These are phyloP conservation scores for Exophiala sp. DNA, from an alignment of 2,329 filamentous ascomycete species.

Conservation along the genomic window DNA sequence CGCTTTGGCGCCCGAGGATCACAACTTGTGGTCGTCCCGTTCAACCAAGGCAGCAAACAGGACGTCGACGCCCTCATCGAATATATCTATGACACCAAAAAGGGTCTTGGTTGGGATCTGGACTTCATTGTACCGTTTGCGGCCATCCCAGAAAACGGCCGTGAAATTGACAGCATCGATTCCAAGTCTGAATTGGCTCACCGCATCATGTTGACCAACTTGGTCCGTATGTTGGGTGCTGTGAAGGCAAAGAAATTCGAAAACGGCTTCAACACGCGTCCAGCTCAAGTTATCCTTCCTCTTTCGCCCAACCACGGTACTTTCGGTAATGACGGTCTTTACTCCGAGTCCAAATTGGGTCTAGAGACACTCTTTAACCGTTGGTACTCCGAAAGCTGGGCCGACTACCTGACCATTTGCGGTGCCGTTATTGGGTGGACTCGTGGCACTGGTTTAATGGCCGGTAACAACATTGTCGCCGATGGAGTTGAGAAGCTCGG, in stretches of 20 bases:
- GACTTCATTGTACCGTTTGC: slow-evolving; percentile 96
- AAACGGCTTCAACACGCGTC: slow-evolving; percentile 87
- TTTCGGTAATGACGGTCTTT: slow-evolving; percentile 95
- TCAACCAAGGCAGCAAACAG: slow-evolving; percentile 98
- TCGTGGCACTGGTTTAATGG: slow-evolving; percentile 96
- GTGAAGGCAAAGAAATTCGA: slow-evolving; percentile 89
- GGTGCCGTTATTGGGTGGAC: slow-evolving; percentile 99
- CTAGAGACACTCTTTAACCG: slow-evolving; percentile 97
- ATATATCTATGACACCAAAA: slow-evolving; percentile 96
- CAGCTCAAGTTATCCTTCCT: slow-evolving; percentile 92
- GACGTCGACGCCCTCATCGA: slow-evolving; percentile 90
- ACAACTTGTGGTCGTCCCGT: slow-evolving; percentile 94
- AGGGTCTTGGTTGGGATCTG: slow-evolving; percentile 94
- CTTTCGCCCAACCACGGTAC: slow-evolving; percentile 98
- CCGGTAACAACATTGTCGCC: slow-evolving; percentile 93
- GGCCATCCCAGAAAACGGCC: slow-evolving; percentile 94
- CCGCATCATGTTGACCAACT: slow-evolving; percentile 97
- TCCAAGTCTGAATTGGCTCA: slow-evolving; percentile 97
- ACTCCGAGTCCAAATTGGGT: slow-evolving; percentile 96
- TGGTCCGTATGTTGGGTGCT: slow-evolving; percentile 81
- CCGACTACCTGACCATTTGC: slow-evolving; percentile 95
- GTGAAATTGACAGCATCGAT: slow-evolving; percentile 94
- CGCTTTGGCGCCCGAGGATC: slow-evolving; percentile 90
- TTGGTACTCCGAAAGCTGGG: slow-evolving; percentile 97
- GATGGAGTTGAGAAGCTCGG: slow-evolving; percentile 96